phyloP scores from a whole-genome alignment of 805 yeast species.

The Candida coleopterorum region DNA sequence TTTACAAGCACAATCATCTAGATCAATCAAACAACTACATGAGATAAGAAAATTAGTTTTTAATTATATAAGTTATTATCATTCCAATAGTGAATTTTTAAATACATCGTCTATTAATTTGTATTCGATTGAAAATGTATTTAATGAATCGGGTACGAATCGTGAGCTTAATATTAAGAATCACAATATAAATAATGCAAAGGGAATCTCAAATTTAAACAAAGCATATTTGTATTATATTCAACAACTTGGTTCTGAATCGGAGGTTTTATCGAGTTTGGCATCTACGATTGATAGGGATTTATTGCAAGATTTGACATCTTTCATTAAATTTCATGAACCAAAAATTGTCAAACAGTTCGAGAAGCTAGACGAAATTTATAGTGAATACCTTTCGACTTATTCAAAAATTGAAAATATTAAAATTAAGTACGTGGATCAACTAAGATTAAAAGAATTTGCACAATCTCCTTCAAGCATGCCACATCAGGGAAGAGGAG shows the following conservation, averaged over 20 bases:
- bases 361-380: conserved; percentile 18
- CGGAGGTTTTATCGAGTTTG: conserved; percentile 18
- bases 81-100: conserved; percentile 31
- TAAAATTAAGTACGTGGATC: conserved; percentile 26
- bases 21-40: conserved; percentile 35
- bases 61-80: conserved; percentile 31
- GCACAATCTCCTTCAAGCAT: conserved; percentile 10
- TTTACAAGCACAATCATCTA: conserved; percentile 24
- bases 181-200: not conserved
- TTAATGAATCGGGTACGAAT: too few relatives aligned
- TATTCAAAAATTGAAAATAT: conserved; percentile 24
- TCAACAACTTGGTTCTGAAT: conserved; percentile 18
- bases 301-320: conserved; percentile 29
- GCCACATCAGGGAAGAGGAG: not conserved
- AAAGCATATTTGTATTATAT: conserved; percentile 12
- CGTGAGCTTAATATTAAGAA: too few relatives aligned
- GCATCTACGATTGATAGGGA: conserved; percentile 31
- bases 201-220: not conserved
- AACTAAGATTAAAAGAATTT: conserved; percentile 29
- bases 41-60: conserved; percentile 35
- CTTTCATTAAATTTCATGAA: conserved; percentile 32
- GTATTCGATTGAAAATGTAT: conserved; percentile 19
- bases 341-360: conserved; percentile 24
- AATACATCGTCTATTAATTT: conserved; percentile 22
- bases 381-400: conserved; percentile 21